Evolutionary conservation across 208 protist genomes (phyloP), one percentile per base, ranked within the genome.

Genomic region (Giardia muris): DNA sequence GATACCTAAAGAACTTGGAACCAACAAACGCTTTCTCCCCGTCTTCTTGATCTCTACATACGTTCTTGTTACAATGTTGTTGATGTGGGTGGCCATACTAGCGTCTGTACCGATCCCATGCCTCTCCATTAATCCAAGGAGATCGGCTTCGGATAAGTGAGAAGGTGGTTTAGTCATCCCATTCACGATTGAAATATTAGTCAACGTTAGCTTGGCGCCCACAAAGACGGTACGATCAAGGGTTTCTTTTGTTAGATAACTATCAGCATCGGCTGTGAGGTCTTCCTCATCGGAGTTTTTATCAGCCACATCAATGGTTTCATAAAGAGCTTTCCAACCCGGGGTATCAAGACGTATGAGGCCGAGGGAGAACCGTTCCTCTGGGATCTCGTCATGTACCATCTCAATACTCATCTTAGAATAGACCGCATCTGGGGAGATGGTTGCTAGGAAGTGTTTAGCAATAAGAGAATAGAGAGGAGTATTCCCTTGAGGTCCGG

Each of bases 1-100:
- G 2, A 98, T 95, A 2, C 97, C 97, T 19, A 98, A 95, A 94
- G 97, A 96, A 19, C 97, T 98, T 1, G 97, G 97, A 91, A 97
- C 94, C 94, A 98, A 46, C 10, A 30, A 57, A 43, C 94, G 4
- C 22, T 89, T n/a, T 43, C 2, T 3, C 0, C 30, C 86, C 30
- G 88, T 46, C 39, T 95, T 30, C 19, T 30, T 10, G 57, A 76
- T 88, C 39, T 57, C 0, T 10, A 95, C 95, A 91, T 96, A 96
- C 30, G 92, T 93, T 2, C 95, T 87, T 46, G 92, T 90, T 47
- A 47, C 87, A 57, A 96, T 95, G 90, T 95, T 95, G 42, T 95
- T 48, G 76, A 96, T 96, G 92, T 96, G 95, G 3, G 91, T 93
- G 2, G 95, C 93, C 46, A 96, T 96, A 22, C 92, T 94, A 43